Conservation (phyloP, 2,329 filamentous ascomycete species). For the Stachybotrys chlorohalonatus region DNA sequence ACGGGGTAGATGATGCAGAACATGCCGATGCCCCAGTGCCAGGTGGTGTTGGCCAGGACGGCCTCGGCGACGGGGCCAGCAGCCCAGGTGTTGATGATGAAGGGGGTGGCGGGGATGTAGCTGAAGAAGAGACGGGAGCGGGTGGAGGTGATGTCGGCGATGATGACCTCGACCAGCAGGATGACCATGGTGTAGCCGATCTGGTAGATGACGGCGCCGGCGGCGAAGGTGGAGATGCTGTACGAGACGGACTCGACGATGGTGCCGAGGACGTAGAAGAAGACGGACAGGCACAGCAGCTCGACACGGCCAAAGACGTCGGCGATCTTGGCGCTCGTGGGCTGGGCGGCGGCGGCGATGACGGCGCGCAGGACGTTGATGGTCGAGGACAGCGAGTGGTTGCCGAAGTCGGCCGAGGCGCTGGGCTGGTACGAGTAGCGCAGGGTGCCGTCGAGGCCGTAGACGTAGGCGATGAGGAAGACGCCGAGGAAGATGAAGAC, state of each 20-base stretch:
- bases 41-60: conserved; percentile 39
- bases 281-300: conserved; percentile 42
- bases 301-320: conserved; percentile 57
- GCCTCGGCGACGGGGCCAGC: conserved; percentile 45
- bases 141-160: conserved; percentile 55
- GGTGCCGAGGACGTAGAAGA: conserved; percentile 51
- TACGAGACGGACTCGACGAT: conserved; percentile 44
- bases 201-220: conserved; percentile 51
- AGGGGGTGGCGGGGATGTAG: conserved; percentile 51
- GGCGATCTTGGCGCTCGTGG: conserved; percentile 50
- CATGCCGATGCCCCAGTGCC: conserved; percentile 59
- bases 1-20: conserved; percentile 54
- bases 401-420: conserved; percentile 39
- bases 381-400: conserved; percentile 48
- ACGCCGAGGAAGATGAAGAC: conserved; percentile 49
- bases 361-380: conserved; percentile 50
- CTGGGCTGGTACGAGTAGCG: conserved; percentile 47
- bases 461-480: conserved; percentile 56
- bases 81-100: conserved; percentile 58
- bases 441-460: conserved; percentile 50
- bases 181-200: conserved; percentile 55
- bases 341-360: conserved; percentile 51
- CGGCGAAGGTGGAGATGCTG: conserved; percentile 42
- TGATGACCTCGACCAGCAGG: conserved; percentile 53
- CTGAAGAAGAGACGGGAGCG: conserved; percentile 55